Base-by-base conservation (phyloP, 2,329 filamentous ascomycete genomes). In the Botrytis elliptica region DNA sequence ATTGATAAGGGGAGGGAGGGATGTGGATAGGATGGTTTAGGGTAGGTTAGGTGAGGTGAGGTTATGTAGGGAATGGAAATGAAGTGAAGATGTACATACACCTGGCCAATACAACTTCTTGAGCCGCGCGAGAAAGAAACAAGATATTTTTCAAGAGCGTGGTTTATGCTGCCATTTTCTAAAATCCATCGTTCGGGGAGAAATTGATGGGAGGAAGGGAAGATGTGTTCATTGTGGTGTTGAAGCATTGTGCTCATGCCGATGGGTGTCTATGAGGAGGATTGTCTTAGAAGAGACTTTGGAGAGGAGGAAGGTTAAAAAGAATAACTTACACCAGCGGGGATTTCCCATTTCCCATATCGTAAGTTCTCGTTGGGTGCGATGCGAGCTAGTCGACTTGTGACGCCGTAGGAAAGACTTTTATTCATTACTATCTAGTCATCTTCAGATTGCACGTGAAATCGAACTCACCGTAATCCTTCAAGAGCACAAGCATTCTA, bases 31-130 rank as follows among this genome's bases (percentile, higher is more conserved):
- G n/a, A 4, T 4, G 14, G n/a, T 57, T n/a, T n/a, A 52, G 25
- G 25, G 2, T 52, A 16, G 38, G 18, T 29, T n/a, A 6, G 5
- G 44, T 14, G n/a, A n/a, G 22, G 46, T 12, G 25, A 5, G 12
- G 38, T 63, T 29, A 16, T 14, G n/a, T 4, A n/a, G 22, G 8
- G 12, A 42, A 16, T 14, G 2, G 1, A 29, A 9, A n/a, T 22
- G 9, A 12, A 64, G 7, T 25, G 10, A 60, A 25, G n/a, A 29
- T 57, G 36, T n/a, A 49, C 63, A 49, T 66, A 68, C 66, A 68
- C 76, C 33, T 78, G 78, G 0, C 78, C 78, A 57, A 77, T 60
- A 71, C 78, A 79, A 33, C 75, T 73, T 62, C 78, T 74, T 4
- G 68, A 71, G 0, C 78, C 78, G 25, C 76, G 75, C 5, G 71